Conservation (phyloP, 108 stramenopile genomes). For the Cyclotella distinguenda region DNA sequence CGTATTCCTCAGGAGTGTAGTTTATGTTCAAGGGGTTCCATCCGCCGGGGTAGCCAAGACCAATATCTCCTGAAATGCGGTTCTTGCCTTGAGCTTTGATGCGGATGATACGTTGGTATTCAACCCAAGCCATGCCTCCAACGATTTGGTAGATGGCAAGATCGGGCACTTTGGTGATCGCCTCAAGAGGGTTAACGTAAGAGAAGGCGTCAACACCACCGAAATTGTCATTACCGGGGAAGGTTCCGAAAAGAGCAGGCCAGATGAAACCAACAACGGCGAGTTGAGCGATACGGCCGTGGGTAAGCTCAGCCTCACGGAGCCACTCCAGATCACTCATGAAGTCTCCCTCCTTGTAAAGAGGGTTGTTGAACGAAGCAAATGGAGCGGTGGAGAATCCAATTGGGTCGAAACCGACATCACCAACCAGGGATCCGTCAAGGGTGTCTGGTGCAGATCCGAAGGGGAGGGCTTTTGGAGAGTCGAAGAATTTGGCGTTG, state of each 20-base stretch:
- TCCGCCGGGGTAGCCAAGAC: slow-evolving; percentile 85
- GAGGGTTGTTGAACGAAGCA: slow-evolving; percentile 52
- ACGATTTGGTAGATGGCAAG: slow-evolving; percentile 88
- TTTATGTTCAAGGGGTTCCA: slow-evolving; percentile 93
- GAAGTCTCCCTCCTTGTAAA: slow-evolving; percentile 48
- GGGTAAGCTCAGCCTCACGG: slow-evolving; percentile 95
- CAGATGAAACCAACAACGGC: slow-evolving; percentile 95
- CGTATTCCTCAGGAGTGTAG: slow-evolving; percentile 94
- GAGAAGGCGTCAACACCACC: slow-evolving; percentile 92
- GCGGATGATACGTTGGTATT: slow-evolving; percentile 81
- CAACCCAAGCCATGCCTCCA: slow-evolving; percentile 79
- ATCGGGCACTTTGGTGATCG: slow-evolving; percentile 77
- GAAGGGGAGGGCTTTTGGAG: slow-evolving; percentile 81
- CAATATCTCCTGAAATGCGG: slow-evolving; percentile 88
- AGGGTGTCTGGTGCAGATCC: slow-evolving; percentile 77
- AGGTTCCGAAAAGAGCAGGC: slow-evolving; percentile 92
- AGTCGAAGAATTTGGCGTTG: slow-evolving; percentile 46
- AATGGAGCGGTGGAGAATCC: slow-evolving; percentile 92
- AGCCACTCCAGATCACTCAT: slow-evolving; percentile 84
- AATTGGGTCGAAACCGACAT: slow-evolving; percentile 96
- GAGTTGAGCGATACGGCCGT: slow-evolving; percentile 97
- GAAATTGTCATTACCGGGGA: slow-evolving; percentile 89
- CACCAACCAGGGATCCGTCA: slow-evolving; percentile 90
- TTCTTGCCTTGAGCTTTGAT: slow-evolving; percentile 77
- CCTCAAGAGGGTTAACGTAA: slow-evolving; percentile 90